These are phyloP conservation scores for Schwanniomyces occidentalis DNA, from an alignment of 805 yeast species.

Conservation along the genomic window DNA sequence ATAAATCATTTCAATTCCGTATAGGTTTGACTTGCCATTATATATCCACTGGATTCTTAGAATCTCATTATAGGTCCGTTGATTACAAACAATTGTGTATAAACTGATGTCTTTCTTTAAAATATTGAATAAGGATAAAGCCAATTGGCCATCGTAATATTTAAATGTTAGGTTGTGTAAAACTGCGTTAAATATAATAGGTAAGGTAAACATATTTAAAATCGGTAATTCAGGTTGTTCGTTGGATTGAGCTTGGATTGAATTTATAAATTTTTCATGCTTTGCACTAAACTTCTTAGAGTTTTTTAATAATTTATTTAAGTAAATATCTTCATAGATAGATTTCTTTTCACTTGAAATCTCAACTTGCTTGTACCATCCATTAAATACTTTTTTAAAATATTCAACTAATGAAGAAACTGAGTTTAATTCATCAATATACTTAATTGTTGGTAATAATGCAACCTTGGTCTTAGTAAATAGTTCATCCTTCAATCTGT, in stretches of 20 bases:
- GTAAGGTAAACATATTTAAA: conserved; percentile 35
- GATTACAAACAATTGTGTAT: conserved; percentile 38
- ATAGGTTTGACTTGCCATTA: conserved; percentile 36
- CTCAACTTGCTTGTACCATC: conserved; percentile 10
- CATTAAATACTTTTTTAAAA: conserved; percentile 12
- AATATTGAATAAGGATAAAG: conserved; percentile 35
- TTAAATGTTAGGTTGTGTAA: conserved; percentile 23
- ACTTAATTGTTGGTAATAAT: conserved; percentile 21
- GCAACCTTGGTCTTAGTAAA: conserved; percentile 16
- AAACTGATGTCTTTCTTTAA: conserved; percentile 32
- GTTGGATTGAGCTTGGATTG: conserved; percentile 13
- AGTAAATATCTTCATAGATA: conserved; percentile 8
- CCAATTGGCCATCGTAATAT: conserved; percentile 35
- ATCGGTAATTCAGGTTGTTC: conserved; percentile 23
- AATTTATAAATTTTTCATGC: conserved; percentile 20
- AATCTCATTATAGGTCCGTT: conserved; percentile 42
- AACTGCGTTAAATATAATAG: conserved; percentile 34
- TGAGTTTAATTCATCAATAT: conserved; percentile 16
- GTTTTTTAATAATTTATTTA: conserved; percentile 7
- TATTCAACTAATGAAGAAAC: conserved; percentile 17
- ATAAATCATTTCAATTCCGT: conserved; percentile 32
- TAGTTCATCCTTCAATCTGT: conserved; percentile 13
- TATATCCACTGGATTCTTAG: conserved; percentile 37
- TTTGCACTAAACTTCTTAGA: conserved; percentile 10
- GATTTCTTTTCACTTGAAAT: conserved; percentile 1